Conservation (phyloP, 805 yeast species). For the Candida germanica region DNA sequence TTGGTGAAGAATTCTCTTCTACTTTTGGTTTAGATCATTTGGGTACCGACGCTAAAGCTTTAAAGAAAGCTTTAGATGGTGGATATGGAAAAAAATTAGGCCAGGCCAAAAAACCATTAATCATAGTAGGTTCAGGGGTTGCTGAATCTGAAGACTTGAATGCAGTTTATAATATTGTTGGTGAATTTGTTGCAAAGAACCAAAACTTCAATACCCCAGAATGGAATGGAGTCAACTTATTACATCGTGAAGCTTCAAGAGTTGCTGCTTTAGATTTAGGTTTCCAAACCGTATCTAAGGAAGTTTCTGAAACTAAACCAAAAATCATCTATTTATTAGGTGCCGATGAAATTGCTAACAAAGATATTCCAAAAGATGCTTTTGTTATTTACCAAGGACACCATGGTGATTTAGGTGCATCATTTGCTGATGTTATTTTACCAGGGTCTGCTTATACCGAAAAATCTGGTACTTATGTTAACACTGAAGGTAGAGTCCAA, state of each 20-base stretch:
- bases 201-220: constrained; percentile 59
- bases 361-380: constrained; percentile 76
- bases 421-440: constrained; percentile 79
- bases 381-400: constrained; percentile 90
- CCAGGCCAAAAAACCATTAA: constrained; percentile 68
- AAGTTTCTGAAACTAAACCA: constrained; percentile 49
- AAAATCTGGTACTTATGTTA: constrained; percentile 78
- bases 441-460: constrained; percentile 91
- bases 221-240: constrained; percentile 79
- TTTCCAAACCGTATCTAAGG: constrained; percentile 53
- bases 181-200: constrained; percentile 56
- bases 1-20: constrained; percentile 76
- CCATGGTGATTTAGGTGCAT: constrained; percentile 88
- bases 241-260: constrained; percentile 86
- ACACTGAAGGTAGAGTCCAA: constrained; percentile 89
- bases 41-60: constrained; percentile 58
- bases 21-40: constrained; percentile 65
- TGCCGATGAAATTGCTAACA: constrained; percentile 73
- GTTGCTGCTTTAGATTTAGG: constrained; percentile 86
- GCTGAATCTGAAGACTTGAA: constrained; percentile 63
- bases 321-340: constrained; percentile 79
- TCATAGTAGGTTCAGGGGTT: constrained; percentile 78
- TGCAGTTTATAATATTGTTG: constrained; percentile 57
- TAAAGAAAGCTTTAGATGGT: constrained; percentile 61
- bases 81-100: constrained; percentile 65